These are phyloP conservation scores for Macrocybe gigantea DNA, from an alignment of 768 basidiomycete genomes.

Conservation along the genomic window DNA sequence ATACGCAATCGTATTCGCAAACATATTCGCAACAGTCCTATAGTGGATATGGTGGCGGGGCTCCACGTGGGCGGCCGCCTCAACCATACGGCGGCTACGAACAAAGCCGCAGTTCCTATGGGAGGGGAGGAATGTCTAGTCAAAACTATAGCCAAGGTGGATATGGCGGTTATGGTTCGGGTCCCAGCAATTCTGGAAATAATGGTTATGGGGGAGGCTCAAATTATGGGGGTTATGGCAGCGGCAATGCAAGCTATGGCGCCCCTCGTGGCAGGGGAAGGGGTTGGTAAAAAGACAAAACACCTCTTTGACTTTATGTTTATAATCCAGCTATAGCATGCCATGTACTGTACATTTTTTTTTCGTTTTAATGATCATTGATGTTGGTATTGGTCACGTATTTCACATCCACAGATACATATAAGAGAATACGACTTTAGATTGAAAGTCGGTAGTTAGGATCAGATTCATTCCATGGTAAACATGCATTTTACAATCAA, in stretches of 20 bases:
- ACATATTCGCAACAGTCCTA: conserved; percentile 4
- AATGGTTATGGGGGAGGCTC: conserved; percentile 34
- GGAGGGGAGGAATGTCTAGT: not conserved
- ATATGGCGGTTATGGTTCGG: conserved; percentile 24
- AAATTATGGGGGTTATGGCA: conserved; percentile 24
- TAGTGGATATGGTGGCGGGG: conserved; percentile 11
- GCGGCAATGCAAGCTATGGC: conserved; percentile 23
- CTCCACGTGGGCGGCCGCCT: conserved; percentile 11
- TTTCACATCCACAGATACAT: no score
- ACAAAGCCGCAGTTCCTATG: conserved; percentile 13
- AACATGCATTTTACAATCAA: no score
- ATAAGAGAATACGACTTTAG: no score
- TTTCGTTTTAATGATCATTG: no score
- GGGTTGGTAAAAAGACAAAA: conserved; percentile 27
- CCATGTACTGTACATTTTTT: no score
- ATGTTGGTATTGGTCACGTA: no score
- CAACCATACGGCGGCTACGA: conserved; percentile 26
- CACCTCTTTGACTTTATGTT: conserved; percentile 2
- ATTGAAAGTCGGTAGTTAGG: no score
- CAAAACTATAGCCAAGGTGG: conserved; percentile 16
- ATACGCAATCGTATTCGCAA: conserved; percentile 9
- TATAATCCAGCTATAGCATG: not conserved
- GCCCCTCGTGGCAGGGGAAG: conserved; percentile 43
- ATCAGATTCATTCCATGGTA: no score
- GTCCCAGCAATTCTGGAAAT: conserved; percentile 8